A percentile compares a stretch with the other conserved stretches of the same genome.
Evolutionary conservation across 1,284 basidiomycete species (phyloP).

Genomic region (Leccinum pseudoinsigne): DNA sequence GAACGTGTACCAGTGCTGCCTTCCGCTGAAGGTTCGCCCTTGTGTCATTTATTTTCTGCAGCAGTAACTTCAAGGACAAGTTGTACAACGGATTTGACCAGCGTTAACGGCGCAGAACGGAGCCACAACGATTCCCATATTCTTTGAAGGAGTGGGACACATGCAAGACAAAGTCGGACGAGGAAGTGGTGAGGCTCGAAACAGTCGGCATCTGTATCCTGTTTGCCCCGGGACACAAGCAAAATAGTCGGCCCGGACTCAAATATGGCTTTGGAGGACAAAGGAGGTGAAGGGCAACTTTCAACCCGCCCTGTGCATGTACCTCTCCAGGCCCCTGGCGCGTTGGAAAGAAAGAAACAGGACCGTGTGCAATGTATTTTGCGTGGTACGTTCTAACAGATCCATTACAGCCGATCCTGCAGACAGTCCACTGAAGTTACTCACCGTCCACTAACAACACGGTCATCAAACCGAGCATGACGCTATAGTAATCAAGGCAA

Average conservation of each 20-base stretch:
- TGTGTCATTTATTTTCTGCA: slow-evolving; percentile 79
- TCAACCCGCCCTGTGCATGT: slow-evolving; percentile 80
- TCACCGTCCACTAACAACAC: slow-evolving; percentile 84
- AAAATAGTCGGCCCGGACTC: slow-evolving; percentile 85
- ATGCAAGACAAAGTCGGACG: slow-evolving; percentile 73
- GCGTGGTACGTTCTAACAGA: slow-evolving; percentile 65
- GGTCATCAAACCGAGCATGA: slow-evolving; percentile 73
- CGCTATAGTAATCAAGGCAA: slow-evolving; percentile 68
- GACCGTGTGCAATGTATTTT: slow-evolving; percentile 79
- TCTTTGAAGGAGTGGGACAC: slow-evolving; percentile 66
- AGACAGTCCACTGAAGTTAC: slow-evolving; percentile 21
- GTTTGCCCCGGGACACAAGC: slow-evolving; percentile 74
- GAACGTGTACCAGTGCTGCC: slow-evolving; percentile 27
- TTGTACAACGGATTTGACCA: slow-evolving; percentile 76
- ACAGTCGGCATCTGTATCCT: slow-evolving; percentile 70
- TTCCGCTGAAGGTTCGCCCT: slow-evolving; percentile 36
- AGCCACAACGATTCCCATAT: slow-evolving; percentile 92
- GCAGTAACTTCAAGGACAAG: slow-evolving; percentile 82
- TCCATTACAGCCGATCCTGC: slow-evolving; percentile 7
- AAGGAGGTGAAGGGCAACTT: slow-evolving; percentile 80
- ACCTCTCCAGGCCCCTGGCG: slow-evolving; percentile 69
- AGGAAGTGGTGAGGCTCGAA: slow-evolving; percentile 89
- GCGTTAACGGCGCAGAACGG: slow-evolving; percentile 64
- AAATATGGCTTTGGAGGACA: slow-evolving; percentile 78
- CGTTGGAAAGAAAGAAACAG: slow-evolving; percentile 77